Percentiles rank a stretch among this genome's conserved stretches.
Evolutionary conservation across 1,284 basidiomycete species (phyloP).

Genomic region (Rhodotorula sp.): DNA sequence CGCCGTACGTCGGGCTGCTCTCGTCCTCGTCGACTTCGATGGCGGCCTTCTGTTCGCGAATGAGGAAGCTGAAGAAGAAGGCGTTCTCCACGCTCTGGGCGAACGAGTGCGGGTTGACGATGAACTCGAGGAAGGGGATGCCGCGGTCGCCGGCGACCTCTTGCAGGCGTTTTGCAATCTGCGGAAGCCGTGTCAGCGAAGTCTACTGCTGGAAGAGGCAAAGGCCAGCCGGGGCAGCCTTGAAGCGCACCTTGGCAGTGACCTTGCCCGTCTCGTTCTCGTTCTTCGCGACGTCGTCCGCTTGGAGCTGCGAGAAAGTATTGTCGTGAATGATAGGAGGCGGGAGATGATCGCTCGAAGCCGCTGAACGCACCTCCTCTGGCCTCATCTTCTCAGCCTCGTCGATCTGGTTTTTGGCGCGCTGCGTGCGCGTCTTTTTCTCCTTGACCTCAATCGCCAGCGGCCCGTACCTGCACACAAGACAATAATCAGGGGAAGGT

Average conservation of each 20-base stretch:
- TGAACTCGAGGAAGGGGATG: conserved; percentile 77
- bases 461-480: conserved; percentile 34
- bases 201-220: neutral
- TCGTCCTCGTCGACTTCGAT: conserved; percentile 34
- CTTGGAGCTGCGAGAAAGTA: conserved; percentile 17
- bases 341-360: neutral
- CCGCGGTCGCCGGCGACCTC: conserved; percentile 41
- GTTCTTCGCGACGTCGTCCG: conserved; percentile 39
- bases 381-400: conserved; percentile 24
- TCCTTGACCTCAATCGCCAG: conserved; percentile 37
- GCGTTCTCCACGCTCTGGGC: conserved; percentile 90
- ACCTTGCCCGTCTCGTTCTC: conserved; percentile 41
- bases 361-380: conserved; percentile 24
- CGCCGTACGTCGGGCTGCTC: conserved; percentile 60
- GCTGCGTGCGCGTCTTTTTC: conserved; percentile 35
- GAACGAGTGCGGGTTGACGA: conserved; percentile 82
- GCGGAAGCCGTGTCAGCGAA: neutral
- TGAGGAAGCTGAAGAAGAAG: conserved; percentile 87
- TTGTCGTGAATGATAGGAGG: no score
- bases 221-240: neutral
- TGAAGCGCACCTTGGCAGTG: conserved; percentile 32
- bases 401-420: conserved; percentile 27
- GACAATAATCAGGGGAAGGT: neutral
- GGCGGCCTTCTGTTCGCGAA: conserved; percentile 66
- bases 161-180: conserved; percentile 21